phyloP scores from a whole-genome alignment of 345 rosid species.

The Geranium rotundifolium region DNA sequence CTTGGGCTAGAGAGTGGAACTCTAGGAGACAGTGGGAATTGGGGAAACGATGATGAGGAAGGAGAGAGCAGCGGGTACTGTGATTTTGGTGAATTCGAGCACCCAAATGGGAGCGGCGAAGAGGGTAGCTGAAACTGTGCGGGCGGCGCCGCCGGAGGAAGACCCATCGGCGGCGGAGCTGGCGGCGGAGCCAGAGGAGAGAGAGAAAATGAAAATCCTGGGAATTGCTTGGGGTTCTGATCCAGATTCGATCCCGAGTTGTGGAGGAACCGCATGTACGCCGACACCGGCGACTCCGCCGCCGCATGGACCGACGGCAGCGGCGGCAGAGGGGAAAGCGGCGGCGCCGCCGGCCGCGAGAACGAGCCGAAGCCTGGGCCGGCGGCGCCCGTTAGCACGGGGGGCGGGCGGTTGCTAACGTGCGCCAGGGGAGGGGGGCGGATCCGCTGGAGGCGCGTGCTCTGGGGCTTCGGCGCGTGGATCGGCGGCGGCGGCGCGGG shows the following conservation, averaged over 20 bases:
- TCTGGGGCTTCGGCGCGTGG: conserved; percentile 59
- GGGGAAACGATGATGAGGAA: conserved; percentile 44
- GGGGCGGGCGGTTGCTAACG: conserved; percentile 58
- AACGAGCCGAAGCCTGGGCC: conserved; percentile 8
- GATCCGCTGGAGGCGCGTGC: conserved; percentile 80
- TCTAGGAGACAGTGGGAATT: conserved; percentile 56
- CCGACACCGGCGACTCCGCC: conserved; percentile 40
- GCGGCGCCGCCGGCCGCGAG: conserved; percentile 11
- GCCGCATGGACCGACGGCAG: conserved; percentile 25
- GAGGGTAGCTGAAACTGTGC: conserved; percentile 33
- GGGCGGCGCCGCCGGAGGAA: conserved; percentile 10
- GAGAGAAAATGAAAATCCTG: conserved; percentile 58
- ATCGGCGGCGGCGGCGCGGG: conserved; percentile 72
- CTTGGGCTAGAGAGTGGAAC: conserved; percentile 63
- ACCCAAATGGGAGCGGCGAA: conserved; percentile 53
- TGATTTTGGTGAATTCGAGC: conserved; percentile 65
- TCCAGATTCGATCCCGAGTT: conserved; percentile 35
- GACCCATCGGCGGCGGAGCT: conserved; percentile 6
- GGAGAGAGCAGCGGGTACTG: conserved; percentile 56
- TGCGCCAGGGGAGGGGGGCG: conserved; percentile 86
- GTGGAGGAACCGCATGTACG: conserved; percentile 59
- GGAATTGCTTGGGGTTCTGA: conserved; percentile 34
- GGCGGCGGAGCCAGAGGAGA: conserved; percentile 43
- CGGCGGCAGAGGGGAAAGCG: conserved; percentile 28
- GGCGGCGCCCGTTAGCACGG: conserved; percentile 20